phyloP scores from a whole-genome alignment of 495 filamentous ascomycete genomes.

The Trichoderma orchidacearum region DNA sequence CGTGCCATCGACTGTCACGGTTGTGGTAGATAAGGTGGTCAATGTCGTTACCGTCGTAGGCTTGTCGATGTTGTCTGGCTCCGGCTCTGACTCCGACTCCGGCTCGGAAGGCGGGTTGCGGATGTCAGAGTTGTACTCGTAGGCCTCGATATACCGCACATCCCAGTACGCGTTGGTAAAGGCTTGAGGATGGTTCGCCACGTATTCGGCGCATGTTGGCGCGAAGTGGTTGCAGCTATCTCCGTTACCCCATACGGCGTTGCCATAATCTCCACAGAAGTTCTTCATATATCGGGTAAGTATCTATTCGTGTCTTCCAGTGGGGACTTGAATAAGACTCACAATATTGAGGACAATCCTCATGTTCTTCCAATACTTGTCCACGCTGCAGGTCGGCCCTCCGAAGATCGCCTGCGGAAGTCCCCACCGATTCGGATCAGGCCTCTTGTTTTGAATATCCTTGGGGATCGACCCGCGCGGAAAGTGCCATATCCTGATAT shows the following conservation, averaged over 20 bases:
- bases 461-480: conserved; percentile 33
- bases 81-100: not conserved
- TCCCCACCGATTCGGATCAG: conserved; percentile 53
- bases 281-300: conserved; percentile 3
- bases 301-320: not conserved
- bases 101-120: not conserved
- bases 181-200: conserved; percentile 38
- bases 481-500: conserved; percentile 66
- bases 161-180: conserved; percentile 46
- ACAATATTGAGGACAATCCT: conserved; percentile 32
- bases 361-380: conserved; percentile 28
- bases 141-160: conserved; percentile 41
- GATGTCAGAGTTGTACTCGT: conserved; percentile 3
- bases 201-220: conserved; percentile 42
- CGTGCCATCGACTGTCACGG: not conserved
- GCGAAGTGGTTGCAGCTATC: not conserved
- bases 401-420: conserved; percentile 43
- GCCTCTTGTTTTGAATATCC: conserved; percentile 37
- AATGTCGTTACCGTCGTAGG: not conserved
- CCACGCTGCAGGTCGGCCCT: conserved; percentile 24
- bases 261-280: conserved; percentile 29
- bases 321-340: not conserved
- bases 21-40: not conserved
- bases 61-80: not conserved
- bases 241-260: not conserved